phyloP scores from a whole-genome alignment of 228 moss, liverwort and hornwort species.

The Sphagnum magellanicum region DNA sequence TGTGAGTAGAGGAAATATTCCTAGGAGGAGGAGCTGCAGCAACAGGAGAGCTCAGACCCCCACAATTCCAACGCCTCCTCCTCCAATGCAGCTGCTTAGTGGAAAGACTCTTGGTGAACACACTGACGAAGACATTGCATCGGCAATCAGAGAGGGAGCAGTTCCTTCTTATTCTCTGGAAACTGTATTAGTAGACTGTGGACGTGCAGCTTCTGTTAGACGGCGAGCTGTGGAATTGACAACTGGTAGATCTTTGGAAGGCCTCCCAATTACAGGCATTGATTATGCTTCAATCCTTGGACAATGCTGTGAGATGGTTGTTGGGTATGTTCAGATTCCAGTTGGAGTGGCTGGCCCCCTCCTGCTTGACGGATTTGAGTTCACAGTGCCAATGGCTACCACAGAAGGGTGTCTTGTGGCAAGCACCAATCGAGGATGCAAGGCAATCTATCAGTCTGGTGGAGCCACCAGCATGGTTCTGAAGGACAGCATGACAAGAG shows the following conservation, averaged over 20 bases:
- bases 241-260: slow-evolving; percentile 62
- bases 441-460: slow-evolving; percentile 90
- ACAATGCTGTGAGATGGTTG: slow-evolving; percentile 99
- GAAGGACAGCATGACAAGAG: slow-evolving; percentile 89
- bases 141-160: slow-evolving; percentile 59
- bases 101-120: slow-evolving; percentile 54
- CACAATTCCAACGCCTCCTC: not conserved
- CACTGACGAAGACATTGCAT: slow-evolving; percentile 62
- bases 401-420: slow-evolving; percentile 97
- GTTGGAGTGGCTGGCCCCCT: slow-evolving; percentile 93
- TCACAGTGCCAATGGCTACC: slow-evolving; percentile 91
- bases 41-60: slow-evolving; percentile 5
- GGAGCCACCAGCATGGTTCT: slow-evolving; percentile 72
- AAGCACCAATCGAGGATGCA: slow-evolving; percentile 94
- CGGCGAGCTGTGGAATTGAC: slow-evolving; percentile 69
- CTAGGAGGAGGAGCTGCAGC: slow-evolving; percentile 27
- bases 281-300: slow-evolving; percentile 85
- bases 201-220: slow-evolving; percentile 61
- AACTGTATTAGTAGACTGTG: slow-evolving; percentile 57
- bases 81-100: slow-evolving; percentile 41
- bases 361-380: slow-evolving; percentile 68
- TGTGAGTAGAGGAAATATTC: slow-evolving; percentile 23
- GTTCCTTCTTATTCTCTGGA: slow-evolving; percentile 69
- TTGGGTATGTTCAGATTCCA: slow-evolving; percentile 85
- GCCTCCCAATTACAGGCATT: slow-evolving; percentile 61